A percentile compares a stretch with the other conserved stretches of the same genome.
Conservation (phyloP, 2,329 filamentous ascomycete genomes). For the Fusarium citri region DNA sequence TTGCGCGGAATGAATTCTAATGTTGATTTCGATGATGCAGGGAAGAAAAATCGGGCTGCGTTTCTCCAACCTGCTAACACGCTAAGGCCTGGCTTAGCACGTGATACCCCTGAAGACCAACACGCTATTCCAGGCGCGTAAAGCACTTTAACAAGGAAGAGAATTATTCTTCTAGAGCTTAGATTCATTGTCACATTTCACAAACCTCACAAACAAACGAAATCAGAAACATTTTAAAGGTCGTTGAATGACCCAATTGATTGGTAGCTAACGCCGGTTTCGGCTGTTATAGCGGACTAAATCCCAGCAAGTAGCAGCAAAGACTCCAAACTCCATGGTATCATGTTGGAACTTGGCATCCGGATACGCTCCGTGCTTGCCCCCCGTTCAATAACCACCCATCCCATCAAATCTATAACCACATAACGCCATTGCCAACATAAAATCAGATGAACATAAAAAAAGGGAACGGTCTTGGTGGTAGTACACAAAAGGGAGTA, state of each 20-base stretch:
- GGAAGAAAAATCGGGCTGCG: slow-evolving; percentile 46
- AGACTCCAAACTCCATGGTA: slow-evolving; percentile 51
- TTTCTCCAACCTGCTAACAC: slow-evolving; percentile 25
- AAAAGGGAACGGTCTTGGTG: slow-evolving; percentile 13
- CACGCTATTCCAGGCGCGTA: slow-evolving; percentile 25
- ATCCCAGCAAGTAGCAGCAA: slow-evolving; percentile 23
- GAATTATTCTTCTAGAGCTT: not conserved
- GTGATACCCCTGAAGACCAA: slow-evolving; percentile 47
- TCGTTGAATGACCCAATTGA: not conserved
- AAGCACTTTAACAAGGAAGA: slow-evolving; percentile 3
- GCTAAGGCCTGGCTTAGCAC: slow-evolving; percentile 45
- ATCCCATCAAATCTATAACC: slow-evolving; percentile 27
- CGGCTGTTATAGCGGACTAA: slow-evolving; percentile 32
- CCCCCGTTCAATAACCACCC: slow-evolving; percentile 31
- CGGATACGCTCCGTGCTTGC: slow-evolving; percentile 32
- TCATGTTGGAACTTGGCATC: slow-evolving; percentile 49
- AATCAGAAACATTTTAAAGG: not conserved
- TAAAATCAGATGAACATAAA: slow-evolving; percentile 4
- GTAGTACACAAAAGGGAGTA: slow-evolving; percentile 6
- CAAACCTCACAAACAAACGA: not conserved
- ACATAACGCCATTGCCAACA: slow-evolving; percentile 37
- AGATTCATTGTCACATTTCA: not conserved
- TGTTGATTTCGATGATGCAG: slow-evolving; percentile 47
- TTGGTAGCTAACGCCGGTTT: slow-evolving; percentile 21
- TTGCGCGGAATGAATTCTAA: slow-evolving; percentile 30